Evolutionary conservation across 495 filamentous ascomycete genomes (phyloP), one percentile per base, ranked within the genome.

Genomic region (Annulohypoxylon bovei): DNA sequence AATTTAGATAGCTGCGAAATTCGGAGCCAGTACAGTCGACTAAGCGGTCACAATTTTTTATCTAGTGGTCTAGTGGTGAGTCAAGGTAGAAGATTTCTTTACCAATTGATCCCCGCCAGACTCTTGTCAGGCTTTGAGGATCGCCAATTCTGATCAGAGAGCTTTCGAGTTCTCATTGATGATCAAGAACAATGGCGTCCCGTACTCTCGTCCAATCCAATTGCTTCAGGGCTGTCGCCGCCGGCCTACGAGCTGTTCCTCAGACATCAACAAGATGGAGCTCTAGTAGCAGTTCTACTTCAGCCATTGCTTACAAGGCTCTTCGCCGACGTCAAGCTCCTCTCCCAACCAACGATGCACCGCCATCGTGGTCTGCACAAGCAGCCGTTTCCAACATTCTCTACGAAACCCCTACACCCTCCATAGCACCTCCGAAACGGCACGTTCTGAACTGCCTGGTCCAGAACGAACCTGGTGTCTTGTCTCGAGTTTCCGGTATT

Each of bases 371-470:
- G 93, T 97, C 95, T 58, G 94, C 95, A 27, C 93, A 94, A 49
- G 93, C 95, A 22, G 95, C 95, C 65, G 95, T 99, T 68, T 96
- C 93, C 77, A 95, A 92, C 76, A 99, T 99, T 80, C 92, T 99
- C 81, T 99, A 99, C 84, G 95, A 99, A 85, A 98, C 95, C 23
- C 95, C 95, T 11, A 84, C 92, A 9, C 91, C 93, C 11, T 93
- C 94, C 2, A 82, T 86, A 67, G 88, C 90, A 35, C 94, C 95
- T 3, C 93, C 93, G 32, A 98, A 97, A 82, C 90, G 93, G 12
- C 95, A 98, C 79, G 84, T 99, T 77, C 88, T 99, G 79, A 98
- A 99, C 83, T 99, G 95, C 81, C 89, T 99, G 58, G 95, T 99
- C 68, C 95, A 99, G 80, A 99, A 99, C 81, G 95, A 99, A 81